Conservation (phyloP, 1,284 basidiomycete genomes). For the Termitomyces sp. region DNA sequence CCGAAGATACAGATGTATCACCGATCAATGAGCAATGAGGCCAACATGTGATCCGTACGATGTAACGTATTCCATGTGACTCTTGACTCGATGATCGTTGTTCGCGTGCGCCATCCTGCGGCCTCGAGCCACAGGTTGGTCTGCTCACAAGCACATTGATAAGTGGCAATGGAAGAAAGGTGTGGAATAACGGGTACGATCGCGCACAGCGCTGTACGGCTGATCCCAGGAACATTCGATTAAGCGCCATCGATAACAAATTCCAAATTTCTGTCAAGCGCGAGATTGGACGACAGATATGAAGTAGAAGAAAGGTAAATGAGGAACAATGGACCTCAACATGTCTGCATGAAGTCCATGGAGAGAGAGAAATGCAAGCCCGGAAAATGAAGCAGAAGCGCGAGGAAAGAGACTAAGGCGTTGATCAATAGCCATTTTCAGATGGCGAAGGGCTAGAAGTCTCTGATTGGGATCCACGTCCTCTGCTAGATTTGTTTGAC, state of each 20-base stretch:
- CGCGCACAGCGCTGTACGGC: slow-evolving; percentile 32
- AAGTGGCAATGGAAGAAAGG: slow-evolving; percentile 15
- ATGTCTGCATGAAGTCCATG: slow-evolving; percentile 18
- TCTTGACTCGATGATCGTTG: slow-evolving; percentile 16
- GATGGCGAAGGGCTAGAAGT: slow-evolving; percentile 62
- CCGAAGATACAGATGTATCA: slow-evolving; percentile 21
- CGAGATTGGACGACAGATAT: slow-evolving; percentile 27
- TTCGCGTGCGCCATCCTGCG: slow-evolving; percentile 30
- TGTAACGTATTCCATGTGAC: slow-evolving; percentile 22
- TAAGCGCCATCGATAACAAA: slow-evolving; percentile 20
- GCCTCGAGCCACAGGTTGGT: slow-evolving; percentile 39
- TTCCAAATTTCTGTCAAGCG: slow-evolving; percentile 26
- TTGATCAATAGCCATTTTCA: slow-evolving; percentile 50
- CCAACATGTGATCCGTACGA: slow-evolving; percentile 25
- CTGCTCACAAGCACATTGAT: slow-evolving; percentile 23
- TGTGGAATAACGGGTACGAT: slow-evolving; percentile 4
- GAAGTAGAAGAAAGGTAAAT: slow-evolving; percentile 30
- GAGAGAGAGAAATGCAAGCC: slow-evolving; percentile 20
- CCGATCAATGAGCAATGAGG: slow-evolving; percentile 34
- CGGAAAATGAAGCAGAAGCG: slow-evolving; percentile 25
- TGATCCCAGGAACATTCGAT: slow-evolving; percentile 24
- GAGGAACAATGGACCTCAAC: slow-evolving; percentile 17
- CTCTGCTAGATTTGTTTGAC: slow-evolving; percentile 47
- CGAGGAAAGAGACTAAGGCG: slow-evolving; percentile 17
- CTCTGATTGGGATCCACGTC: slow-evolving; percentile 53